phyloP scores from a whole-genome alignment of 345 rosid genomes.

The Cardiospermum halicacabum region DNA sequence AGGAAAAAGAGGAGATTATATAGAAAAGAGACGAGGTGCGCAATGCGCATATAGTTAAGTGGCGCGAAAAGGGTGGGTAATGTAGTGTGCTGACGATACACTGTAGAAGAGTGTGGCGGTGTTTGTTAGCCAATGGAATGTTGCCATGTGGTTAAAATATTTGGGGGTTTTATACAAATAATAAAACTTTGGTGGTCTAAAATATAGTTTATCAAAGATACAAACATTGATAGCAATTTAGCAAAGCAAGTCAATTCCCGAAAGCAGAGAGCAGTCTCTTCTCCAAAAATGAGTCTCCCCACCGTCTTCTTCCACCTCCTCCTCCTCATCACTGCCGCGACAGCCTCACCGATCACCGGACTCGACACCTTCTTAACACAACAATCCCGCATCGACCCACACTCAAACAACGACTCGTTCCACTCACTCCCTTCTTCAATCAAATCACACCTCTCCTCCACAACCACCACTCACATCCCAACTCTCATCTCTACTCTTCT shows the following conservation, averaged over 20 bases:
- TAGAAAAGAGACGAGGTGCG: not conserved
- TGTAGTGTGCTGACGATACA: not conserved
- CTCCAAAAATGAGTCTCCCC: slow-evolving; percentile 21
- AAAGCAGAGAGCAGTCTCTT: not conserved
- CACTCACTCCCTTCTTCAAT: slow-evolving; percentile 53
- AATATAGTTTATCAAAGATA: too few species aligned
- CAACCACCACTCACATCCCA: slow-evolving; percentile 20
- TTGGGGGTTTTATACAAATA: too few species aligned
- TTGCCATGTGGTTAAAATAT: not conserved
- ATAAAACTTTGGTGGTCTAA: too few species aligned
- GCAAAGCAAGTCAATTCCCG: not conserved
- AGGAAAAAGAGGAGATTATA: not conserved
- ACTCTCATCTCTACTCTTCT: slow-evolving; percentile 40
- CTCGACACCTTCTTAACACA: slow-evolving; percentile 56
- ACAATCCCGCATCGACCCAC: slow-evolving; percentile 56
- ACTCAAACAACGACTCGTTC: slow-evolving; percentile 60
- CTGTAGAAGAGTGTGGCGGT: not conserved
- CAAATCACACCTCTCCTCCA: slow-evolving; percentile 42
- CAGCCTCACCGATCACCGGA: slow-evolving; percentile 43
- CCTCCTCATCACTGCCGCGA: slow-evolving; percentile 6
- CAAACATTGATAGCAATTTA: too few species aligned
- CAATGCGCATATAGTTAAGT: not conserved
- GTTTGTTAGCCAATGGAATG: not conserved
- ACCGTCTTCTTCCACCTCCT: slow-evolving; percentile 15
- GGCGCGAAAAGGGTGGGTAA: slow-evolving; percentile 4